A percentile compares a stretch with the other conserved stretches of the same genome.
Conservation (phyloP, 768 basidiomycete species). For the Panellus pusillus region DNA sequence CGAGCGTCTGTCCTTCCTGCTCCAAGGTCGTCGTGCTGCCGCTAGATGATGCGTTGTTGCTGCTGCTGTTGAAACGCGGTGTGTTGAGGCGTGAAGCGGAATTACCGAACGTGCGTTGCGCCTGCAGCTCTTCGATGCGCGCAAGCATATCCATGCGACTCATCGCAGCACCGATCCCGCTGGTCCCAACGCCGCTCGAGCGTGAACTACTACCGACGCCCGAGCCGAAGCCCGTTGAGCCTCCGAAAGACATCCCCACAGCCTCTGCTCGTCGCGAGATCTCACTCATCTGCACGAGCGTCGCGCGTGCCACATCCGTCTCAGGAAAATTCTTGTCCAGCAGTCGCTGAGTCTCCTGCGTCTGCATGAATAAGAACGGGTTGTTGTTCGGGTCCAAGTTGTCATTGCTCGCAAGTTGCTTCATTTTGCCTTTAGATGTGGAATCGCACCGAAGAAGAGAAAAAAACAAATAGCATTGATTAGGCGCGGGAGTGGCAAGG, state of each 20-base stretch:
- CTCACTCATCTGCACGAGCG: constrained; percentile 78
- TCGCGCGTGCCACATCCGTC: constrained; percentile 63
- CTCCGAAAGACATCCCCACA: constrained; percentile 25
- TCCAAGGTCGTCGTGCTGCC: background rate
- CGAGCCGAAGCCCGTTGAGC: constrained; percentile 8
- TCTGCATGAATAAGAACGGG: constrained; percentile 55
- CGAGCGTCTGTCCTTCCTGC: background rate
- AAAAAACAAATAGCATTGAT: constrained; percentile 21
- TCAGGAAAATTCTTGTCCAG: constrained; percentile 45
- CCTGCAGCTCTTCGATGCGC: constrained; percentile 54
- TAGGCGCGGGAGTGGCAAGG: constrained; percentile 11
- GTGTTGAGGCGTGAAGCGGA: constrained; percentile 6
- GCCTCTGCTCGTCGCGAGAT: constrained; percentile 61
- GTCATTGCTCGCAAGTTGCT: constrained; percentile 10
- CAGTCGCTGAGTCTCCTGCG: constrained; percentile 53
- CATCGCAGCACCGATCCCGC: constrained; percentile 24
- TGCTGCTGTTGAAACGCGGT: constrained; percentile 10
- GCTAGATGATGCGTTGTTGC: background rate
- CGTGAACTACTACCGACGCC: constrained; percentile 1
- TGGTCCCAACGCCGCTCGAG: constrained; percentile 16
- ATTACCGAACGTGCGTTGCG: constrained; percentile 28
- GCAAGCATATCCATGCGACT: constrained; percentile 47
- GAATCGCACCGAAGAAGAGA: constrained; percentile 4
- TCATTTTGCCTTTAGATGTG: constrained; percentile 21
- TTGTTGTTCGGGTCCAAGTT: constrained; percentile 18